These are phyloP conservation scores for Metarhizium brunneum DNA, from an alignment of 2,329 filamentous ascomycete genomes.

Conservation along the genomic window DNA sequence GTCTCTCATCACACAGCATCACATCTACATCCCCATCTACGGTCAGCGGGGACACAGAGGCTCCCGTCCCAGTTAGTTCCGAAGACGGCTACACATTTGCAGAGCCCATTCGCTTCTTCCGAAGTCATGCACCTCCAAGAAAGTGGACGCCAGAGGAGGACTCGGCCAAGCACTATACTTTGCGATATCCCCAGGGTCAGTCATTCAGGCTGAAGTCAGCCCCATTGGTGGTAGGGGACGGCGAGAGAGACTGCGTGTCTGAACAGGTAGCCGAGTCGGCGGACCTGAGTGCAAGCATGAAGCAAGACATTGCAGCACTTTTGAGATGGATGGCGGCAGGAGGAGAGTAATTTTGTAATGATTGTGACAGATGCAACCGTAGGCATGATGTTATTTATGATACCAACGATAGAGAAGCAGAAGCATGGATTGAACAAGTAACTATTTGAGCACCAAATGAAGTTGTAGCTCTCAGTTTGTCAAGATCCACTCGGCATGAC, in stretches of 20 bases:
- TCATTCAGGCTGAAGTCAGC: slow-evolving; percentile 25
- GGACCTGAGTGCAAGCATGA: slow-evolving; percentile 45
- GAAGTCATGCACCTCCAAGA: slow-evolving; percentile 17
- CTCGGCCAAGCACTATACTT: slow-evolving; percentile 19
- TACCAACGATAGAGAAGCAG: background rate
- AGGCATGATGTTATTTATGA: background rate
- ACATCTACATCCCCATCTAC: slow-evolving; percentile 19
- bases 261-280: slow-evolving; percentile 27
- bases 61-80: slow-evolving; percentile 27
- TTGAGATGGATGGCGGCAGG: slow-evolving; percentile 38
- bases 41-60: slow-evolving; percentile 23
- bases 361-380: background rate
- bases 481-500: background rate
- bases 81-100: slow-evolving; percentile 23
- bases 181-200: slow-evolving; percentile 8
- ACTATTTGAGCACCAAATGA: too few relatives aligned
- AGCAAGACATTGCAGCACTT: slow-evolving; percentile 50
- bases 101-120: slow-evolving; percentile 22
- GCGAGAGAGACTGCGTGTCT: slow-evolving; percentile 13
- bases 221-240: slow-evolving; percentile 32
- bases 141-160: slow-evolving; percentile 27
- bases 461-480: too few relatives aligned
- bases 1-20: slow-evolving; percentile 13
- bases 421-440: too few relatives aligned
- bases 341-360: background rate